Percentiles rank a stretch among this genome's conserved stretches.
Conservation (phyloP, 2,329 filamentous ascomycete genomes). For the Pseudocercospora fijiensis region DNA sequence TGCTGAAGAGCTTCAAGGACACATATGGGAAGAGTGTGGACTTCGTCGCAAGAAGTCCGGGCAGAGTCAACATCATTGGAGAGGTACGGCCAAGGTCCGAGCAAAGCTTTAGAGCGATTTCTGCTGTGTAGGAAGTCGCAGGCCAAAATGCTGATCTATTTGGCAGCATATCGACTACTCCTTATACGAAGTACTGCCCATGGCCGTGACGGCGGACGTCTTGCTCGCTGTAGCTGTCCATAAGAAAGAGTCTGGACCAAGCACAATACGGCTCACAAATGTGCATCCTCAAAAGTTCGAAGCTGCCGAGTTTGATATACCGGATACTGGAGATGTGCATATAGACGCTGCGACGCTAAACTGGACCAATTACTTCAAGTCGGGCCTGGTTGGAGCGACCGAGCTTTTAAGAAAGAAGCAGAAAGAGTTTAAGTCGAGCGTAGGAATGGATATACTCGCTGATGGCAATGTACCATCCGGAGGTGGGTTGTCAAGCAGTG, state of each 20-base stretch:
- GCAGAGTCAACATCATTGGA: constrained; percentile 96
- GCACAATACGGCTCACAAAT: constrained; percentile 75
- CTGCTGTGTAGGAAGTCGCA: background rate
- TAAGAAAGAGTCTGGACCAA: constrained; percentile 55
- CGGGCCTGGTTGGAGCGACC: constrained; percentile 78
- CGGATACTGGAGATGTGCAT: constrained; percentile 52
- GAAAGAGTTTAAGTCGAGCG: constrained; percentile 59
- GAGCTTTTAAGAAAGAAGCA: constrained; percentile 71
- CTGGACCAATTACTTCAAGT: constrained; percentile 99
- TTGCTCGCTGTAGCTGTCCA: constrained; percentile 73
- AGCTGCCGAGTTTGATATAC: constrained; percentile 70
- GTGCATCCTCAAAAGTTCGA: constrained; percentile 74
- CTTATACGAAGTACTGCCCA: constrained; percentile 90
- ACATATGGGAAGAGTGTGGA: constrained; percentile 69
- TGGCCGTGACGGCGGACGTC: constrained; percentile 89
- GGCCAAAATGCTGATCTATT: constrained; percentile 10
- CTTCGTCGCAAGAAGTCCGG: constrained; percentile 86
- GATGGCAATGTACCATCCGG: constrained; percentile 91
- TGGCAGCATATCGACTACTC: constrained; percentile 90
- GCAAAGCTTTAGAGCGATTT: background rate
- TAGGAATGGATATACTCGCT: constrained; percentile 82
- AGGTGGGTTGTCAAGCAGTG: constrained; percentile 88
- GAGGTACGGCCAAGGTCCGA: constrained; percentile 53
- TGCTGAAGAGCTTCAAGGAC: constrained; percentile 69
- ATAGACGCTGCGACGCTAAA: constrained; percentile 85